Evolutionary conservation across 768 basidiomycete genomes (phyloP), one percentile per base, ranked within the genome.

Genomic region (Lyophyllum decastes): DNA sequence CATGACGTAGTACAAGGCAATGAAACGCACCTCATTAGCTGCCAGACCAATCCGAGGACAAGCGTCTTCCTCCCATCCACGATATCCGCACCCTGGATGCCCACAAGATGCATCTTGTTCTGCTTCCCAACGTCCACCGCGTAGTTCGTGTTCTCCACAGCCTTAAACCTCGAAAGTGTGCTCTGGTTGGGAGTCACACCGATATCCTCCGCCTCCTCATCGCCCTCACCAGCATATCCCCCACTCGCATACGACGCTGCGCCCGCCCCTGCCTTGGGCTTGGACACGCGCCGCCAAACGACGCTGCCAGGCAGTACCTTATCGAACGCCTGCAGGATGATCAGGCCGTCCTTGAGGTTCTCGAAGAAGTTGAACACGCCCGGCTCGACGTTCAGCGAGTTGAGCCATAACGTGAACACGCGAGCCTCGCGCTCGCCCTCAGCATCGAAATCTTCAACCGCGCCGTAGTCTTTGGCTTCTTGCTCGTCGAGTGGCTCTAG

Each of bases 401-500:
- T 99, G 60, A 99, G 81, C 97, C 97, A 99, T 19, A 99, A 85
- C 0, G 91, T 99, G 71, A 99, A 99, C 27, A 95, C 97, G 35
- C 96, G 87, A 4, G 97, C 97, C 72, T 98, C 97, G 47, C 97
- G 88, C 72, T 99, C 97, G 59, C 97, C 97, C 72, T 99, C 97
- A 0, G 96, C 97, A 61, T 99, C 97, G 65, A 99, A 99, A 76
- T 98, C 97, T 67, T 98, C 96, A 34, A 99, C 84, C 0, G 78
- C 84, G 22, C 92, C 91, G 58, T 92, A 92, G 64, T 92, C 90
- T 60, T 96, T 94, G 4, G 90, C 90, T 70, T 98, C 95, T 68
- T 94, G 85, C 67, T 95, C 94, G 68, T 96, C 95, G 45, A 98
- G 84, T 1, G 96, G 96, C 60, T 84, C 97, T 30, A 98, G 87